Percentiles rank a stretch among this genome's conserved stretches.
Conservation (phyloP, 2,329 filamentous ascomycete genomes). For the Lasiodiplodia theobromae region DNA sequence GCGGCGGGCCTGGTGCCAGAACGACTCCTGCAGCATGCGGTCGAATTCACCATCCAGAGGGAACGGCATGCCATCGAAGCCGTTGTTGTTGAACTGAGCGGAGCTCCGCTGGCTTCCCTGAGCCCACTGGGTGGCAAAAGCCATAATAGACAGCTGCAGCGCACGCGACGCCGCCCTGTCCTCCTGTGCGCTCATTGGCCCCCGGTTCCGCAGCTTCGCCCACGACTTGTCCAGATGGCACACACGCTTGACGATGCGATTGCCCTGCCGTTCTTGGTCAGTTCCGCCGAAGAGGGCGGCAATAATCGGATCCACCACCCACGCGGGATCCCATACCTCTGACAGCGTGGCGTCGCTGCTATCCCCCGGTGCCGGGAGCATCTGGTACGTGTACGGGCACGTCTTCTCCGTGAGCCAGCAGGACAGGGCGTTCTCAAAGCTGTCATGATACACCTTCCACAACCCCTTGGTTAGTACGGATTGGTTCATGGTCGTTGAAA, state of each 20-base stretch:
- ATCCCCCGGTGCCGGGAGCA: slow-evolving; percentile 24
- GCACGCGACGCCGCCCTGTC: slow-evolving; percentile 56
- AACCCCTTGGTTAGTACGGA: slow-evolving; percentile 53
- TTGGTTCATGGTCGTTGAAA: slow-evolving; percentile 46
- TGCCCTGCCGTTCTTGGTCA: slow-evolving; percentile 34
- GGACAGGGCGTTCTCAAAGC: slow-evolving; percentile 60
- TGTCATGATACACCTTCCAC: slow-evolving; percentile 62
- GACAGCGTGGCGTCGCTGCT: slow-evolving; percentile 37
- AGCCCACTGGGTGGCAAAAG: slow-evolving; percentile 62
- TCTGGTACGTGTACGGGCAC: slow-evolving; percentile 55
- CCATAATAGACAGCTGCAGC: slow-evolving; percentile 58
- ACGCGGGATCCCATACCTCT: slow-evolving; percentile 50
- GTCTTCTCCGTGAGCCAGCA: slow-evolving; percentile 63
- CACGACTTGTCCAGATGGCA: slow-evolving; percentile 57
- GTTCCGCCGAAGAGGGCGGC: background rate
- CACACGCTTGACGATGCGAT: slow-evolving; percentile 60
- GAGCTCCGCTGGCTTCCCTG: slow-evolving; percentile 39
- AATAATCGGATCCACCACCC: slow-evolving; percentile 38
- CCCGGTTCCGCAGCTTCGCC: slow-evolving; percentile 49
- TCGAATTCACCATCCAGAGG: slow-evolving; percentile 31
- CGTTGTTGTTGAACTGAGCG: slow-evolving; percentile 32
- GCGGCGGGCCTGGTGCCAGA: slow-evolving; percentile 53
- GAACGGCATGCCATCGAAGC: background rate
- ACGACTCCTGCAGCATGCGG: slow-evolving; percentile 46
- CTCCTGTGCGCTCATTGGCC: slow-evolving; percentile 49